These are phyloP conservation scores for Podospora fimiseda DNA, from an alignment of 495 filamentous ascomycete species.

Conservation along the genomic window DNA sequence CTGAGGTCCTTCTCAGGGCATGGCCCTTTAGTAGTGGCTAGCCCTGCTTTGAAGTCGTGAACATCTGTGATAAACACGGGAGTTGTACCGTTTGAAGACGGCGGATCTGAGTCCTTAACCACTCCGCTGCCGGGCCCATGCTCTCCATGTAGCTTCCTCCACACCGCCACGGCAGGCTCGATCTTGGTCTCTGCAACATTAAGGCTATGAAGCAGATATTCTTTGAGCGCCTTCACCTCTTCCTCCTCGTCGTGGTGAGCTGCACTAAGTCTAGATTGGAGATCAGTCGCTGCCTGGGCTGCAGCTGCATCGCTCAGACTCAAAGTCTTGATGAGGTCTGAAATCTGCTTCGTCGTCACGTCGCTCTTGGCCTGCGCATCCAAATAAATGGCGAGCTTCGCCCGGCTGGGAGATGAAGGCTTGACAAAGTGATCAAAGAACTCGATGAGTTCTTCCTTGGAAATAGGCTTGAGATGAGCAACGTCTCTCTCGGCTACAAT, in stretches of 20 bases:
- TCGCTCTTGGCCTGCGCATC: constrained; percentile 58
- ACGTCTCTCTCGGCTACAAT: constrained; percentile 66
- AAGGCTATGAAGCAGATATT: constrained; percentile 29
- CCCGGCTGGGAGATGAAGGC: constrained; percentile 63
- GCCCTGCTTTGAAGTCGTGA: constrained; percentile 64
- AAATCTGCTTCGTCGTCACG: constrained; percentile 46
- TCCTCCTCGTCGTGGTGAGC: constrained; percentile 27
- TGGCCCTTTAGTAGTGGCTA: constrained; percentile 63
- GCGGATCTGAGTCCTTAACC: constrained; percentile 36
- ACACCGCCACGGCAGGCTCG: constrained; percentile 24
- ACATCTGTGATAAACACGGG: constrained; percentile 63
- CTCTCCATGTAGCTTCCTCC: constrained; percentile 47
- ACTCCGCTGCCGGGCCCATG: constrained; percentile 31
- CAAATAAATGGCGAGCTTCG: constrained; percentile 79
- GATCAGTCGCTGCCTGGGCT: constrained; percentile 24
- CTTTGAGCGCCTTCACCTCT: constrained; percentile 29
- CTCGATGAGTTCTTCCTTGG: constrained; percentile 67
- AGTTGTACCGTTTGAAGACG: constrained; percentile 37
- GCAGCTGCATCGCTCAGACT: constrained; percentile 14
- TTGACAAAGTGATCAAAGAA: constrained; percentile 76
- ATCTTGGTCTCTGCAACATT: constrained; percentile 32
- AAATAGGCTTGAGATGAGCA: constrained; percentile 62
- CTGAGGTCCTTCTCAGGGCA: constrained; percentile 65
- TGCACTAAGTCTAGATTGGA: constrained; percentile 29
- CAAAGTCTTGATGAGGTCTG: constrained; percentile 41